Evolutionary conservation across 345 rosid species (phyloP).

Genomic region (Erysimum cheiranthoides): DNA sequence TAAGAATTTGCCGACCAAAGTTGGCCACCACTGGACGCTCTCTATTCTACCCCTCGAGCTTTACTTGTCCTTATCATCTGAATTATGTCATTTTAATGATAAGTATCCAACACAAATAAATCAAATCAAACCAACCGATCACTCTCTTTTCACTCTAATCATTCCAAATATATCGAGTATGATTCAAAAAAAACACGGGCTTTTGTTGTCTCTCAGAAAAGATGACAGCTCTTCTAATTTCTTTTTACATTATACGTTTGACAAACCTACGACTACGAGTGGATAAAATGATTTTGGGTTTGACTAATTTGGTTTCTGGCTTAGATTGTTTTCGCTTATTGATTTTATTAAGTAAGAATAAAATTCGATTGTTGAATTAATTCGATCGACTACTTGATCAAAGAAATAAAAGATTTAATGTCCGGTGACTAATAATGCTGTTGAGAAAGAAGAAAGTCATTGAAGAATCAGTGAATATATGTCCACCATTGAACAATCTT

Average conservation of each 20-base stretch:
- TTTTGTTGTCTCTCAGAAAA: slow-evolving; percentile 20
- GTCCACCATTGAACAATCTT: slow-evolving; percentile 25
- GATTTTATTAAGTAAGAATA: background rate
- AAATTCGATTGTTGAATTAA: background rate
- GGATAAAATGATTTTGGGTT: slow-evolving; percentile 8
- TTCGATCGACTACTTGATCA: background rate
- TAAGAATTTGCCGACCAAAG: slow-evolving; percentile 12
- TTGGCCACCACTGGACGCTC: background rate
- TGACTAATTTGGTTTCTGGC: slow-evolving; percentile 1
- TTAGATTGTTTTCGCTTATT: background rate
- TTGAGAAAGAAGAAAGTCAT: slow-evolving; percentile 1
- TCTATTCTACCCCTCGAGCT: slow-evolving; percentile 2
- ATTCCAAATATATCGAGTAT: background rate
- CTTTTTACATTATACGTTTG: background rate
- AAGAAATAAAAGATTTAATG: background rate
- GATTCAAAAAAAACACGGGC: background rate
- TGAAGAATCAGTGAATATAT: background rate
- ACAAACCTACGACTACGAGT: background rate
- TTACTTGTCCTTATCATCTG: slow-evolving; percentile 31
- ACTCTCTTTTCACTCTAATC: slow-evolving; percentile 13
- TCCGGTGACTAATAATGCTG: background rate
- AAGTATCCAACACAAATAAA: background rate
- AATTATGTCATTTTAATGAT: slow-evolving; percentile 4
- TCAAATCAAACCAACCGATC: slow-evolving; percentile 25
- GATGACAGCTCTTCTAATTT: slow-evolving; percentile 10